These are phyloP conservation scores for Helenozyma baotianmanensis DNA, from an alignment of 805 yeast species.

Conservation along the genomic window DNA sequence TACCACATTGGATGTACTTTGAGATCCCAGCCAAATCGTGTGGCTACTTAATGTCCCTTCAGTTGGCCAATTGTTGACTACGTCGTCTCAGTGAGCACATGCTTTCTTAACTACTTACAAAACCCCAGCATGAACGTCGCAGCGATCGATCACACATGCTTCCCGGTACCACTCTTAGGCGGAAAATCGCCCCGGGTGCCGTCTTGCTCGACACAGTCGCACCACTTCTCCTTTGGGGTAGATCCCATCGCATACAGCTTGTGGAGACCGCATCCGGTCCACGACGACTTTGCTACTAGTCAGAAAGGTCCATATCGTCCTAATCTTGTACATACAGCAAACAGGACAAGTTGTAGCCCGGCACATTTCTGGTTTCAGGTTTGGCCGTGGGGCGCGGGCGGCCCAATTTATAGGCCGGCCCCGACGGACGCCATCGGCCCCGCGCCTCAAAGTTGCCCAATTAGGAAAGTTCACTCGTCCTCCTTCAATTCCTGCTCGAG, in stretches of 20 bases:
- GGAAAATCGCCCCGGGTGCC: slow-evolving; percentile 1
- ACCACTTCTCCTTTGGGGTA: slow-evolving; percentile 45
- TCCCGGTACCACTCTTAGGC: not conserved
- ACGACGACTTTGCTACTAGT: too few species aligned
- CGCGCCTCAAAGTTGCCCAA: too few species aligned
- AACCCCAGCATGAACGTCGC: too few species aligned
- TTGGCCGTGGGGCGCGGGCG: not conserved
- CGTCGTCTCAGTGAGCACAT: too few species aligned
- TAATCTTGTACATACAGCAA: not conserved
- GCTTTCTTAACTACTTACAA: too few species aligned
- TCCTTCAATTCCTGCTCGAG: slow-evolving; percentile 28
- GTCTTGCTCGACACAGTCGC: slow-evolving; percentile 37
- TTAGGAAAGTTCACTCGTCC: too few species aligned
- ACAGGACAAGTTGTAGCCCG: not conserved
- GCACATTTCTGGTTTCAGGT: not conserved
- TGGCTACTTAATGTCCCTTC: too few species aligned
- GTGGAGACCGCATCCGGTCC: too few species aligned
- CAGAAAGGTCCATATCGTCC: not conserved
- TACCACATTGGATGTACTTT: too few species aligned
- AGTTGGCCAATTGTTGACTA: too few species aligned
- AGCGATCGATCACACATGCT: too few species aligned
- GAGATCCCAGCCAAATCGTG: too few species aligned
- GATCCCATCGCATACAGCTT: slow-evolving; percentile 40
- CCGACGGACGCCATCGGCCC: not conserved
- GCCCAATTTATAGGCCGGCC: not conserved